These are phyloP conservation scores for Backusella tuberculispora DNA, from an alignment of 192 early-diverging fungal species.

Conservation along the genomic window DNA sequence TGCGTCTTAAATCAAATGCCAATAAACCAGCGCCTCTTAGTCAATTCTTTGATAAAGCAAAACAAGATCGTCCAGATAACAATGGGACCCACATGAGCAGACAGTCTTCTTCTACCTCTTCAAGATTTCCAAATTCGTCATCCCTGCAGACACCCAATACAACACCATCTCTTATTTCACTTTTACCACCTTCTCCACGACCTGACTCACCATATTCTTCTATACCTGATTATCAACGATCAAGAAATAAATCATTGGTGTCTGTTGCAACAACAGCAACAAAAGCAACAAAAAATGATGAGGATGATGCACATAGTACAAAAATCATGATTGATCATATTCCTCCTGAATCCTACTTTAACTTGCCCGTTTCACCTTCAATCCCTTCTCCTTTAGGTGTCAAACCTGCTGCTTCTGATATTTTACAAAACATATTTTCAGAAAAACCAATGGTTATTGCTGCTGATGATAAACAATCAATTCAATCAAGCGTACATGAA, in stretches of 20 bases:
- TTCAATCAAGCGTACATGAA: not conserved
- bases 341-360: conserved; percentile 11
- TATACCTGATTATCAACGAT: not conserved
- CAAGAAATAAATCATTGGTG: not conserved
- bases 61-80: conserved; percentile 7
- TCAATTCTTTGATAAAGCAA: conserved; percentile 13
- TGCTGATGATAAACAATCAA: not conserved
- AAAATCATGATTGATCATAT: conserved; percentile 24
- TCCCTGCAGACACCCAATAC: conserved; percentile 23
- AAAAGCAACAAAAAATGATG: not conserved
- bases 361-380: conserved; percentile 13
- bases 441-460: not conserved
- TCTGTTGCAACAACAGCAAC: not conserved
- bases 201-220: not conserved
- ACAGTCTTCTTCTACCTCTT: conserved; percentile 16
- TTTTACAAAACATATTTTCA: not conserved
- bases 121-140: conserved; percentile 6
- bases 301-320: conserved; percentile 10
- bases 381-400: not conserved
- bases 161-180: not conserved
- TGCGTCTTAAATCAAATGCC: conserved; percentile 22
- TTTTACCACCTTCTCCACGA: conserved; percentile 14
- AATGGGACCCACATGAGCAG: conserved; percentile 14
- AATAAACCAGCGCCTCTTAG: conserved; percentile 1
- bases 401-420: not conserved